Evolutionary conservation across 805 yeast genomes (phyloP).

Genomic region (Candida adriatica): DNA sequence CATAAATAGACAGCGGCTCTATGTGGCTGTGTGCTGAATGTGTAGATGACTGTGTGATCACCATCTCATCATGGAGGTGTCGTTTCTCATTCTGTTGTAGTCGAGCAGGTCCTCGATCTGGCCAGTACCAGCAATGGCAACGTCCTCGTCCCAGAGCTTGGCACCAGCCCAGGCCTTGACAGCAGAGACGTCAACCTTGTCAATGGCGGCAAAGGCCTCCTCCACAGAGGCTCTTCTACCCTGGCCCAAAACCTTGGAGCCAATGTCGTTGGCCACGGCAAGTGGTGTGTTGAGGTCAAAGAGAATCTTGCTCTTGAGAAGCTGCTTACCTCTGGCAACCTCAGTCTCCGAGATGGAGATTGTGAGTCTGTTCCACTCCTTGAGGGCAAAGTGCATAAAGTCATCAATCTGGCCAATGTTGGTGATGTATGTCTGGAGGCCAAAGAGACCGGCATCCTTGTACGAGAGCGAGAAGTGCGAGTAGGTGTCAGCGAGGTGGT

Average conservation of each 20-base stretch:
- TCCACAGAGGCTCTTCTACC: conserved; percentile 58
- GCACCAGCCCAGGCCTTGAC: conserved; percentile 69
- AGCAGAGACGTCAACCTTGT: conserved; percentile 51
- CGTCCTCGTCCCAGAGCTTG: conserved; percentile 77
- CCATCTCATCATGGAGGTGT: conserved; percentile 87
- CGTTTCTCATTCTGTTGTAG: conserved; percentile 81
- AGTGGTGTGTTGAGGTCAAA: conserved; percentile 40
- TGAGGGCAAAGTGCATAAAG: conserved; percentile 70
- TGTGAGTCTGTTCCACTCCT: conserved; percentile 84
- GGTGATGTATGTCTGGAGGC: conserved; percentile 61
- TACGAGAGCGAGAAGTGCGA: conserved; percentile 66
- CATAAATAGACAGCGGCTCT: no score
- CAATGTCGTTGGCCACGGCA: conserved; percentile 51
- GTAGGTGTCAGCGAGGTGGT: conserved; percentile 66
- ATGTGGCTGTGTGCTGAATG: not conserved
- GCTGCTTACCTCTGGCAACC: conserved; percentile 69
- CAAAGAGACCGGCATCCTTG: conserved; percentile 81
- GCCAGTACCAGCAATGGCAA: conserved; percentile 79
- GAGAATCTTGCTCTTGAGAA: conserved; percentile 59
- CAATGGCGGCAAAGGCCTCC: conserved; percentile 56
- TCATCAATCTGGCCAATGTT: conserved; percentile 62
- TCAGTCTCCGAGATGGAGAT: conserved; percentile 70
- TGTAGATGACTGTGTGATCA: conserved; percentile 18
- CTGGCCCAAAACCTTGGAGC: conserved; percentile 47
- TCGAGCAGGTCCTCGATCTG: conserved; percentile 80